Conservation (phyloP, 2,329 filamentous ascomycete genomes). For the Dendryphion nanum region DNA sequence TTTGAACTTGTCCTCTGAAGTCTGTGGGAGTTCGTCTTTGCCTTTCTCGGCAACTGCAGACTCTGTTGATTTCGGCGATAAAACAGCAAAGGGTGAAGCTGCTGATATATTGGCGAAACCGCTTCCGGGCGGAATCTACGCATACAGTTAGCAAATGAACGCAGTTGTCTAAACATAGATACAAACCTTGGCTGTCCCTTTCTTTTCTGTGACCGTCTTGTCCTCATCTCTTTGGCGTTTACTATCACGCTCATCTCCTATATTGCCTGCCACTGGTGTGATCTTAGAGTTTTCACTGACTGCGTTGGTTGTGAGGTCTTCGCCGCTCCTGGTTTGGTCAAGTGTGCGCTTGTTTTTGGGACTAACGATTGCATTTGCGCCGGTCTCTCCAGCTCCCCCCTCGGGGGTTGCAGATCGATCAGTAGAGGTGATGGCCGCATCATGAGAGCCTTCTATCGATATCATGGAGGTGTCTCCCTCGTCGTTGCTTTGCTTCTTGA, state of each 20-base stretch:
- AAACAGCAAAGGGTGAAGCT: constrained; percentile 48
- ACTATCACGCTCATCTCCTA: constrained; percentile 30
- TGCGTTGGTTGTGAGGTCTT: constrained; percentile 6
- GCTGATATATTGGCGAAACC: constrained; percentile 48
- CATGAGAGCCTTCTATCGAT: constrained; percentile 32
- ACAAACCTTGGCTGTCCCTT: constrained; percentile 23
- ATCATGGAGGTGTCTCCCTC: constrained; percentile 26
- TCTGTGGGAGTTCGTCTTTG: constrained; percentile 30
- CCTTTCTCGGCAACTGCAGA: constrained; percentile 19
- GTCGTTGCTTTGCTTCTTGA: constrained; percentile 32
- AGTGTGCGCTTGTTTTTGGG: constrained; percentile 52
- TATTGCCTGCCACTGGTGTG: constrained; percentile 5
- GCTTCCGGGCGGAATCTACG: constrained; percentile 37
- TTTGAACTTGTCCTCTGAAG: constrained; percentile 52
- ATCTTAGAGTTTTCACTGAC: constrained; percentile 5
- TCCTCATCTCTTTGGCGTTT: constrained; percentile 38
- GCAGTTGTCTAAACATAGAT: constrained; percentile 2
- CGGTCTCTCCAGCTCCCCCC: constrained; percentile 10
- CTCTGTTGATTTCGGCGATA: constrained; percentile 37
- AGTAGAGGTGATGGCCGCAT: constrained; percentile 27
- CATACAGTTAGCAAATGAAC: constrained; percentile 10
- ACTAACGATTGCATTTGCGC: constrained; percentile 30
- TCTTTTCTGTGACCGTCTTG: constrained; percentile 15
- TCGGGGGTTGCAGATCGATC: constrained; percentile 10
- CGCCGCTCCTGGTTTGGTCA: constrained; percentile 25